Evolutionary conservation across 1,139 yeast genomes (phyloP), one percentile per base, ranked within the genome.

Genomic region (Nadsonia starkeyi-henricii): DNA sequence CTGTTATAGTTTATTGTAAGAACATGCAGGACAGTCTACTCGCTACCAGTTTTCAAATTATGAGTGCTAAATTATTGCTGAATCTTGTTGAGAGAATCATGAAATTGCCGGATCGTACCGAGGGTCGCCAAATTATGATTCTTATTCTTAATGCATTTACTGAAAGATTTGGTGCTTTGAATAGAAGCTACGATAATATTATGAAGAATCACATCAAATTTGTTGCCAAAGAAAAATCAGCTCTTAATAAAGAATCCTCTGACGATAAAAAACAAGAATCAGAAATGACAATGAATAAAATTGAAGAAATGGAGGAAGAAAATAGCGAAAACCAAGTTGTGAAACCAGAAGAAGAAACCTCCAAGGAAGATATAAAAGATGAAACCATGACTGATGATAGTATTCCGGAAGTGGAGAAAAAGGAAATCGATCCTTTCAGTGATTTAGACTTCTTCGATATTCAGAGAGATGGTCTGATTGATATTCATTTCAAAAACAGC

Each of bases 41-140:
- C 55, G 94, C 95, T 1, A 74, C 88, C 51, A 85, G 95, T 7
- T 95, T 89, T 42, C 98, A 93, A 63, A 85, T 91, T 20, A 88
- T 91, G 97, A 85, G 96, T 67, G 96, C 97, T 3, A 91, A 89
- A 64, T 70, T 93, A 39, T 67, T 93, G 39, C 68, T 91, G 54
- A 93, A 91, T 62, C 71, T 93, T 57, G 93, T 91, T 26, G 98
- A 93, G 58, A 72, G 95, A 48, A 84, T 93, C 44, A 75, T 85
- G 78, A 84, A 84, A 58, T 67, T 89, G 56, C 91, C 89, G 9
- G 82, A 82, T 58, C 83, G 85, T 55, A 74, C 78, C 20, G 95
- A 91, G 56, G 94, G 96, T 3, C 75, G 96, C 57, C 93, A 85
- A 62, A 69, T 89, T 48, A 76, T 67, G 63, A 54, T 63, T 33